Evolutionary conservation across 495 filamentous ascomycete genomes (phyloP).

Genomic region (Annulohypoxylon bovei): DNA sequence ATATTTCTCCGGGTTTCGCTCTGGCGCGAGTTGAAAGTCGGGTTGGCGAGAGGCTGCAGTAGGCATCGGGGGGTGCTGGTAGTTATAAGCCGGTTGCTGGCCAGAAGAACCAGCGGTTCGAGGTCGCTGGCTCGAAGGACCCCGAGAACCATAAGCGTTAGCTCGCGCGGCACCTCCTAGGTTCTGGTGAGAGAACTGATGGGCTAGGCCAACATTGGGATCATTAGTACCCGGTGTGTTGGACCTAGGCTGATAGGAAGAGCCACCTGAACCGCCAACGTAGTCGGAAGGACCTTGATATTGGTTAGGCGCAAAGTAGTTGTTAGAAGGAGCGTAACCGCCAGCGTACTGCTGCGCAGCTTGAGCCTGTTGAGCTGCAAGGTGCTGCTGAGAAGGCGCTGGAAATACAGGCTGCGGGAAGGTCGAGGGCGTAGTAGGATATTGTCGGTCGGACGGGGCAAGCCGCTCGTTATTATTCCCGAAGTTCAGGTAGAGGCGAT

Average conservation of each 20-base stretch:
- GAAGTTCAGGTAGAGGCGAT: slow-evolving; percentile 79
- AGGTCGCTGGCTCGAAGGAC: slow-evolving; percentile 76
- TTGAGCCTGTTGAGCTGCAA: slow-evolving; percentile 57
- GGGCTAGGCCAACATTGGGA: slow-evolving; percentile 85
- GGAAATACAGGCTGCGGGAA: slow-evolving; percentile 88
- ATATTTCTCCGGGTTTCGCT: slow-evolving; percentile 80
- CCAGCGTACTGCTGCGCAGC: slow-evolving; percentile 57
- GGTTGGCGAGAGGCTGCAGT: slow-evolving; percentile 44
- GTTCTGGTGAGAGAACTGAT: slow-evolving; percentile 98
- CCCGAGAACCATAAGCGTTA: slow-evolving; percentile 72
- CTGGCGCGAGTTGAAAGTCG: slow-evolving; percentile 68
- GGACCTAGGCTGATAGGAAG: slow-evolving; percentile 66
- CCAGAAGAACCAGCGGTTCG: slow-evolving; percentile 77
- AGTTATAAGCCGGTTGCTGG: slow-evolving; percentile 67
- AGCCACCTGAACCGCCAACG: slow-evolving; percentile 29
- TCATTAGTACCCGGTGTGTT: slow-evolving; percentile 67
- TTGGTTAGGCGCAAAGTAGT: slow-evolving; percentile 68
- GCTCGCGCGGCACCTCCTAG: slow-evolving; percentile 73
- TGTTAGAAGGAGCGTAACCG: slow-evolving; percentile 64
- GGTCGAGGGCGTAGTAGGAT: slow-evolving; percentile 95
- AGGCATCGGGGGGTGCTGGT: slow-evolving; percentile 72
- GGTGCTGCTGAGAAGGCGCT: slow-evolving; percentile 61
- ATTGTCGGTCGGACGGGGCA: slow-evolving; percentile 77
- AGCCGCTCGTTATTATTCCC: slow-evolving; percentile 72
- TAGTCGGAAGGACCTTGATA: slow-evolving; percentile 41